Evolutionary conservation across 495 filamentous ascomycete genomes (phyloP).

Genomic region (Halenospora varia): DNA sequence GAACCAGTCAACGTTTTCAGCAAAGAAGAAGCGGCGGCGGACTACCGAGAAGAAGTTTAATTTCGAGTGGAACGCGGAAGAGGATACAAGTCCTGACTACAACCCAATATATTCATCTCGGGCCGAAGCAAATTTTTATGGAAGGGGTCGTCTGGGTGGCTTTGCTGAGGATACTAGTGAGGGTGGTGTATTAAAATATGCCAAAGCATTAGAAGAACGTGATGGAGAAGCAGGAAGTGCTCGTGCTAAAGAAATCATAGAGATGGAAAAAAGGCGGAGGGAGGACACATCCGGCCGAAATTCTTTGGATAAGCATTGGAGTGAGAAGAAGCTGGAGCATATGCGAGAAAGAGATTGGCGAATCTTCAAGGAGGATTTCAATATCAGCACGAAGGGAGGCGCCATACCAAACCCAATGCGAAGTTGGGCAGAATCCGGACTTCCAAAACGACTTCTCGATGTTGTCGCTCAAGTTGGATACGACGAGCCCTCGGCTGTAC

Average conservation of each 20-base stretch:
- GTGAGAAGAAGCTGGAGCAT: slow-evolving; percentile 88
- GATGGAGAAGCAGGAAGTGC: slow-evolving; percentile 75
- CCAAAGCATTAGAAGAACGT: slow-evolving; percentile 69
- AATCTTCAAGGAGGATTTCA: slow-evolving; percentile 99
- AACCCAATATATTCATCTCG: slow-evolving; percentile 82
- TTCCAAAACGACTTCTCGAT: slow-evolving; percentile 77
- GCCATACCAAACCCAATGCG: slow-evolving; percentile 95
- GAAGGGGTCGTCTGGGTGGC: slow-evolving; percentile 75
- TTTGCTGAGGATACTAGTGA: slow-evolving; percentile 77
- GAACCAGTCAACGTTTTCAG: slow-evolving; percentile 84
- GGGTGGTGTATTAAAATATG: slow-evolving; percentile 66
- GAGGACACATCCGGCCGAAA: slow-evolving; percentile 68
- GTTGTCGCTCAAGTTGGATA: slow-evolving; percentile 87
- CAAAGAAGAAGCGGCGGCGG: slow-evolving; percentile 92
- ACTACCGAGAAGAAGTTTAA: slow-evolving; percentile 98
- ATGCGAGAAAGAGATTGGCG: slow-evolving; percentile 99
- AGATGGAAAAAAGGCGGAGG: slow-evolving; percentile 78
- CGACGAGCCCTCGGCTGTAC: slow-evolving; percentile 87
- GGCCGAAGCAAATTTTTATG: slow-evolving; percentile 72
- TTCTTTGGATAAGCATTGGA: slow-evolving; percentile 89
- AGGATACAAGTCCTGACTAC: slow-evolving; percentile 88
- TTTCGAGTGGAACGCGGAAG: slow-evolving; percentile 96
- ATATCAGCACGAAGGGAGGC: slow-evolving; percentile 87
- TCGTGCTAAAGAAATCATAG: slow-evolving; percentile 76
- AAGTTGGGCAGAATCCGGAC: slow-evolving; percentile 80